These are phyloP conservation scores for Vaccinium corymbosum DNA, from an alignment of 148 eudicot genomes.

Conservation along the genomic window DNA sequence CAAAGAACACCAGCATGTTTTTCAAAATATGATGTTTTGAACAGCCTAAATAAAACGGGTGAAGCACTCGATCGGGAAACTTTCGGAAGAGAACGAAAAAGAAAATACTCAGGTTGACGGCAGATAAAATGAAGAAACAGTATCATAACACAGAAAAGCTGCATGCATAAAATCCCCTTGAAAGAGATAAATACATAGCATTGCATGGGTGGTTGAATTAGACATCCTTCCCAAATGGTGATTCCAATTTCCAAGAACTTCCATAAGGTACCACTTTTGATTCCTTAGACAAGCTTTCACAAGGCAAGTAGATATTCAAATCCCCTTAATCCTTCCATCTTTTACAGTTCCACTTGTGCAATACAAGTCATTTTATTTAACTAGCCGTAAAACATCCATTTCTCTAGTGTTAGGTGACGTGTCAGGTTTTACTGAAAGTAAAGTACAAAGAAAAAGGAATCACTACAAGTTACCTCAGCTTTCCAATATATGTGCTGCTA, in stretches of 20 bases:
- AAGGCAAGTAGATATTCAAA: not conserved
- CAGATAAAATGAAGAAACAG: not conserved
- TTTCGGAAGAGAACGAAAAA: not conserved
- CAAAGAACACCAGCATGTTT: not conserved
- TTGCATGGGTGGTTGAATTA: not conserved
- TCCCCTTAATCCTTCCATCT: not conserved
- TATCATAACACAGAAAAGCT: not conserved
- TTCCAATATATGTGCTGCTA: conserved; percentile 55
- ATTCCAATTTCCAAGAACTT: not conserved
- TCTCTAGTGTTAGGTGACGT: not conserved
- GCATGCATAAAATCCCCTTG: not conserved
- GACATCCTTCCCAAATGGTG: not conserved
- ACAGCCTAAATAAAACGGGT: not conserved
- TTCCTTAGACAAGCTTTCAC: not conserved
- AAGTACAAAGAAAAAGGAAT: not conserved
- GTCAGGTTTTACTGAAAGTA: not conserved
- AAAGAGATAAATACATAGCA: not conserved
- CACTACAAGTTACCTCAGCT: conserved; percentile 34
- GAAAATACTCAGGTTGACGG: not conserved
- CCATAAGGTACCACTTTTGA: not conserved
- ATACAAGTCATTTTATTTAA: not conserved
- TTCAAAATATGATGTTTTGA: not conserved
- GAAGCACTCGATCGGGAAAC: not conserved
- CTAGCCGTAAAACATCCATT: not conserved
- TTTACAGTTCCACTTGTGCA: not conserved